Conservation (phyloP, 208 protist species). For the Wallacemonas collosoma region DNA sequence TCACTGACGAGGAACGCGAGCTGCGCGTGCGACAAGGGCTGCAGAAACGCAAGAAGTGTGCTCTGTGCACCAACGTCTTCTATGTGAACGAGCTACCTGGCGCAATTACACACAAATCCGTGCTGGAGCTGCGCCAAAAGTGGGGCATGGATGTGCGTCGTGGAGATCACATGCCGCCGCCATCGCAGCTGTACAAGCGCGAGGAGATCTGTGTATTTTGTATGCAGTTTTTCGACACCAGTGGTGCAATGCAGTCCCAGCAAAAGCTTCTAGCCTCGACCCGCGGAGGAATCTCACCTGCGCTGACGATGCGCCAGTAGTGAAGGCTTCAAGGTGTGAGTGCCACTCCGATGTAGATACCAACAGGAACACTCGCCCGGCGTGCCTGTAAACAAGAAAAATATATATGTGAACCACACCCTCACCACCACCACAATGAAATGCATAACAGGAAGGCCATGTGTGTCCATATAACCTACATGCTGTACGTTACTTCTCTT, state of each 20-base stretch:
- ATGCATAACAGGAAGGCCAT: too few species aligned
- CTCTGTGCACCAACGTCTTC: conserved; percentile 89
- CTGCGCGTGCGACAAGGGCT: conserved; percentile 88
- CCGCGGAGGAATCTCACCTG: conserved; percentile 80
- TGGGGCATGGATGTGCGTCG: conserved; percentile 88
- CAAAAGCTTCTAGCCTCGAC: conserved; percentile 89
- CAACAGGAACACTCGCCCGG: too few species aligned
- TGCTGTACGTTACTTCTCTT: too few species aligned
- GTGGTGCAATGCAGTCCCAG: conserved; percentile 80
- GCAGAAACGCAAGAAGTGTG: conserved; percentile 91
- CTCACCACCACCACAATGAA: not conserved
- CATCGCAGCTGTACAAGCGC: conserved; percentile 91
- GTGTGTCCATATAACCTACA: too few species aligned
- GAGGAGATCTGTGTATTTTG: conserved; percentile 93
- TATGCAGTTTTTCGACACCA: conserved; percentile 95
- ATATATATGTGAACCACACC: not conserved
- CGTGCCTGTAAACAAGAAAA: not conserved
- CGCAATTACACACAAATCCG: conserved; percentile 92
- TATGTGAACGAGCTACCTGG: conserved; percentile 91
- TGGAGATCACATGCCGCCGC: conserved; percentile 85
- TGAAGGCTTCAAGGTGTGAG: not conserved
- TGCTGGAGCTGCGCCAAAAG: conserved; percentile 88
- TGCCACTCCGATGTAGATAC: conserved; percentile 1
- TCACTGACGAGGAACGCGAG: conserved; percentile 66
- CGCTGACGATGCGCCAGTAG: conserved; percentile 68